These are phyloP conservation scores for Hypoxylon sp. DNA, from an alignment of 2,329 filamentous ascomycete species.

Conservation along the genomic window DNA sequence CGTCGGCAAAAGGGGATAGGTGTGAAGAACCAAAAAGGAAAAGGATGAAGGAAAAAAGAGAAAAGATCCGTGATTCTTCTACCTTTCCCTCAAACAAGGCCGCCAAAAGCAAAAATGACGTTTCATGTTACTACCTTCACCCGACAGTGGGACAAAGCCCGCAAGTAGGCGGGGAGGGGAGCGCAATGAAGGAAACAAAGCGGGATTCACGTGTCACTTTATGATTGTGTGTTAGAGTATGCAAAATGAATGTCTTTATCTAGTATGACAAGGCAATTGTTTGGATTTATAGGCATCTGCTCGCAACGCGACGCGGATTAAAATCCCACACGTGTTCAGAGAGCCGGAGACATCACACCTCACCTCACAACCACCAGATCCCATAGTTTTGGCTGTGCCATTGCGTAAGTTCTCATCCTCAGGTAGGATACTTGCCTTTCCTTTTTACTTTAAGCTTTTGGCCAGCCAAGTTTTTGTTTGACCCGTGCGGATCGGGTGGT, in stretches of 20 bases:
- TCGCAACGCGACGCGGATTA: constrained; percentile 22
- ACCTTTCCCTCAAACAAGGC: constrained; percentile 2
- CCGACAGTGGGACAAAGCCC: constrained; percentile 36
- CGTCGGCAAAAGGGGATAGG: background rate
- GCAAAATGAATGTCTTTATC: constrained; percentile 35
- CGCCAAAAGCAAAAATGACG: constrained; percentile 5
- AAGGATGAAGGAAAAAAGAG: constrained; percentile 7
- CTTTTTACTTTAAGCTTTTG: constrained; percentile 24
- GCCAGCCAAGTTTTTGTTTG: constrained; percentile 8
- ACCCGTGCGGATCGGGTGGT: constrained; percentile 7
- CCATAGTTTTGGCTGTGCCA: constrained; percentile 27
- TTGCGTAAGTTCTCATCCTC: constrained; percentile 31
- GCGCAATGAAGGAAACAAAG: constrained; percentile 25
- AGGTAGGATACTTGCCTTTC: constrained; percentile 28
- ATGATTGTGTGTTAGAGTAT: constrained; percentile 31
- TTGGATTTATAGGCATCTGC: constrained; percentile 10
- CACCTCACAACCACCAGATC: constrained; percentile 18
- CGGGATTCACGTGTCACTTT: constrained; percentile 35
- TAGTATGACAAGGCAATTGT: constrained; percentile 41
- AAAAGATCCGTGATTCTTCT: background rate
- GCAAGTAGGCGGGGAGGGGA: constrained; percentile 30
- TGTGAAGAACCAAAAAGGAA: constrained; percentile 2
- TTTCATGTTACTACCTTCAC: constrained; percentile 28
- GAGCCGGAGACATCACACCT: constrained; percentile 10
- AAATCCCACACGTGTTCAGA: constrained; percentile 27